phyloP scores from a whole-genome alignment of 2,329 filamentous ascomycete species.

The Talaromyces sp. region DNA sequence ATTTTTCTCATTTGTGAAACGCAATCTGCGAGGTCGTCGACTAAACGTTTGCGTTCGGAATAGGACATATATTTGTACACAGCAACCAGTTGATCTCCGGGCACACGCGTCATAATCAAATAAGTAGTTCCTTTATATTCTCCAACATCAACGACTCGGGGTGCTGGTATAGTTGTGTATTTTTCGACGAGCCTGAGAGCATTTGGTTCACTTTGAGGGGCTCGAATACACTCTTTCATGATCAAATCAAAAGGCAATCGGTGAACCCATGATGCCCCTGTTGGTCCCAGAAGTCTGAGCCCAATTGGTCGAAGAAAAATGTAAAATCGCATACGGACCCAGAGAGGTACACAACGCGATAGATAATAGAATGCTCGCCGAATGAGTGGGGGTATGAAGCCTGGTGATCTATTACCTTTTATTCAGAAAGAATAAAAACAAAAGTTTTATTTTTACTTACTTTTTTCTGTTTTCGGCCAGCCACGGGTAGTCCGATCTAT shows the following conservation, averaged over 20 bases:
- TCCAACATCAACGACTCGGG: constrained; percentile 1
- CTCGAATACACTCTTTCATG: constrained; percentile 3
- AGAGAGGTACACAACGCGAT: neutral
- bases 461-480: neutral
- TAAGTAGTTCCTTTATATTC: neutral
- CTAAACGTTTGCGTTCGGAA: neutral
- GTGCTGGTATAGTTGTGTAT: constrained; percentile 2
- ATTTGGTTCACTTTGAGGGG: constrained; percentile 1
- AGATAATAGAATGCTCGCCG: neutral
- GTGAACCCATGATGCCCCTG: neutral
- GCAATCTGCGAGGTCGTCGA: neutral
- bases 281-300: neutral
- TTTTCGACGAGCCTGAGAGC: neutral
- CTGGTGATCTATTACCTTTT: neutral
- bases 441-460: neutral
- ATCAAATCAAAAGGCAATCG: constrained; percentile 2
- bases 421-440: neutral
- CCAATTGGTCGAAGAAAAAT: neutral
- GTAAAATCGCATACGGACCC: neutral
- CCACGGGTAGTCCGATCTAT: neutral
- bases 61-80: neutral
- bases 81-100: neutral
- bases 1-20: neutral
- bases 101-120: neutral
- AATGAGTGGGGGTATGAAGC: neutral